A percentile compares a stretch with the other conserved stretches of the same genome.
Evolutionary conservation across 2,329 filamentous ascomycete species (phyloP).

Genomic region (Huntiella abstrusa): DNA sequence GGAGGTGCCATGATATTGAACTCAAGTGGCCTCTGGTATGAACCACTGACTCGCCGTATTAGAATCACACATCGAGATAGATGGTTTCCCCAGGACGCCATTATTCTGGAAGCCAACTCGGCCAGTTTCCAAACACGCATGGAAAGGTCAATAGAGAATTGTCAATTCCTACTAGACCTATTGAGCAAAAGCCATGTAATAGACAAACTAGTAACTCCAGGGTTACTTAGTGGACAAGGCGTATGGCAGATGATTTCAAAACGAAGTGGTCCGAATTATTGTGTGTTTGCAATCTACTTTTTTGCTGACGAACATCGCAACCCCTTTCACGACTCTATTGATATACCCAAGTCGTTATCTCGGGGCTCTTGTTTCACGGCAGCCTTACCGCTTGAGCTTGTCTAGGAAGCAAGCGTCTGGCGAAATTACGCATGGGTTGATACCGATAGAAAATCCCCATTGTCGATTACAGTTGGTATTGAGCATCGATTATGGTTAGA

Average conservation of each 20-base stretch:
- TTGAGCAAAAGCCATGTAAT: slow-evolving; percentile 9
- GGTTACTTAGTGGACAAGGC: too few relatives aligned
- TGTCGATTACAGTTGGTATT: background rate
- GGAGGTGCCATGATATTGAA: slow-evolving; percentile 31
- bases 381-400: slow-evolving; percentile 10
- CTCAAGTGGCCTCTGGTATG: slow-evolving; percentile 24
- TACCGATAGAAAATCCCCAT: background rate
- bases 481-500: slow-evolving; percentile 1
- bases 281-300: slow-evolving; percentile 25
- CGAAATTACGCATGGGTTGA: background rate
- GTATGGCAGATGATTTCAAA: background rate
- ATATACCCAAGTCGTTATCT: slow-evolving; percentile 30
- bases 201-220: background rate
- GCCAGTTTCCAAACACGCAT: slow-evolving; percentile 20
- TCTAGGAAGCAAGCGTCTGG: background rate
- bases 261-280: background rate
- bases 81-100: slow-evolving; percentile 15
- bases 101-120: slow-evolving; percentile 23
- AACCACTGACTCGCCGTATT: slow-evolving; percentile 17
- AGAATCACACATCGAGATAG: slow-evolving; percentile 9
- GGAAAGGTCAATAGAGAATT: slow-evolving; percentile 14
- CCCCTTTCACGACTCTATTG: slow-evolving; percentile 29
- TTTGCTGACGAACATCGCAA: slow-evolving; percentile 21
- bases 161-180: slow-evolving; percentile 16
- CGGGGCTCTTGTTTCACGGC: slow-evolving; percentile 32